A percentile compares a stretch with the other conserved stretches of the same genome.
These are phyloP conservation scores for Melanogaster broomeanus DNA, from an alignment of 768 basidiomycete species.

Conservation along the genomic window DNA sequence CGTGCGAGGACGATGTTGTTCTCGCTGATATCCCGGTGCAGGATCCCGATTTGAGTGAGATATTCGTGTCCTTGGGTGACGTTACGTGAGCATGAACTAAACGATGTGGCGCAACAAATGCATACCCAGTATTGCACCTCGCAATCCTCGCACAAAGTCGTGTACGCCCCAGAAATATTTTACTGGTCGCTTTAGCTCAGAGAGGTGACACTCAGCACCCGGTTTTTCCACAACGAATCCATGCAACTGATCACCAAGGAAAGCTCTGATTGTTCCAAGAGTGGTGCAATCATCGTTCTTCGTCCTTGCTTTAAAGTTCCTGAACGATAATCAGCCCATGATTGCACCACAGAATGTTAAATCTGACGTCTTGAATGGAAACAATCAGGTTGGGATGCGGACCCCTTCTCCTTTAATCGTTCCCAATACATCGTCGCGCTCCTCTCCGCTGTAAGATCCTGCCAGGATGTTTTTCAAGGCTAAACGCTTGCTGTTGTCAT, in stretches of 20 bases:
- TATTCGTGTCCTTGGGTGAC: conserved; percentile 24
- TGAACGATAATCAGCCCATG: neutral
- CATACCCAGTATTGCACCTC: conserved; percentile 15
- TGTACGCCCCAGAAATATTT: conserved; percentile 17
- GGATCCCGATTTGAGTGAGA: conserved; percentile 18
- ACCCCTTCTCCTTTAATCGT: neutral
- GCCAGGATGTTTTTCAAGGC: conserved; percentile 11
- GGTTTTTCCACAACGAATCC: neutral
- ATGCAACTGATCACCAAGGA: neutral
- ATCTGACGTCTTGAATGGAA: neutral
- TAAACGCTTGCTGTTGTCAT: neutral
- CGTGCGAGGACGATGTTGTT: conserved; percentile 34
- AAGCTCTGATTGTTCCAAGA: conserved; percentile 6
- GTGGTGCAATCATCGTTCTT: neutral
- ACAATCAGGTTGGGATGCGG: neutral
- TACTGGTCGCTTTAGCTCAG: conserved; percentile 10
- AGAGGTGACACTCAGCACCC: neutral
- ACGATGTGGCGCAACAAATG: neutral
- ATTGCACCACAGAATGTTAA: neutral
- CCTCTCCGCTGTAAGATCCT: conserved; percentile 3
- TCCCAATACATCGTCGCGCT: neutral
- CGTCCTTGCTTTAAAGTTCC: neutral
- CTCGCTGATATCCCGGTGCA: conserved; percentile 36
- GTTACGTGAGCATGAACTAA: neutral
- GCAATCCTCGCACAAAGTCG: conserved; percentile 17